Percentiles rank a stretch among this genome's conserved stretches.
phyloP scores from a whole-genome alignment of 306 rosid genomes.

The Medicago arabica region DNA sequence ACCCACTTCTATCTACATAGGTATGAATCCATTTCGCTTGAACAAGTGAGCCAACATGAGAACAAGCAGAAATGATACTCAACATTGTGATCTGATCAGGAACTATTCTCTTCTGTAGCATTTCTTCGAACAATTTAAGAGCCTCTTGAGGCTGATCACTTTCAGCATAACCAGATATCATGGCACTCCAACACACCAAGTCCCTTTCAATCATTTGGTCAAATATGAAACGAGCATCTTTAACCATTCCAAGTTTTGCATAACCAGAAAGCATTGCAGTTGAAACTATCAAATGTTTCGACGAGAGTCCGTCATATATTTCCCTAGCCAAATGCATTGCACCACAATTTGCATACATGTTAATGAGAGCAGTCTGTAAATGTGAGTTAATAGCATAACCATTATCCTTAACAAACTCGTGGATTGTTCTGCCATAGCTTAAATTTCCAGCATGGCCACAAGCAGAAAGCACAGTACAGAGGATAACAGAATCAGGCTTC shows the following conservation, averaged over 20 bases:
- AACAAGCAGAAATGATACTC: conserved; percentile 80
- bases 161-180: conserved; percentile 83
- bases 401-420: conserved; percentile 42
- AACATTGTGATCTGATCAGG: conserved; percentile 79
- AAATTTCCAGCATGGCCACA: conserved; percentile 59
- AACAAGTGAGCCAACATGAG: conserved; percentile 59
- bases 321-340: conserved; percentile 72
- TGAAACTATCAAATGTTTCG: conserved; percentile 64
- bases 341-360: conserved; percentile 77
- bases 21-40: conserved; percentile 68
- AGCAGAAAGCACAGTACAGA: conserved; percentile 71
- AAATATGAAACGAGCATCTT: conserved; percentile 68
- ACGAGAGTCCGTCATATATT: conserved; percentile 51
- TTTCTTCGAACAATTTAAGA: conserved; percentile 66
- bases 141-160: conserved; percentile 77
- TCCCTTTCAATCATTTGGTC: conserved; percentile 70
- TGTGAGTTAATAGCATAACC: conserved; percentile 40
- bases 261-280: conserved; percentile 81
- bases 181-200: conserved; percentile 82
- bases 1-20: conserved; percentile 61
- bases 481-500: conserved; percentile 68
- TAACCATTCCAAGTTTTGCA: conserved; percentile 61
- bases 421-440: conserved; percentile 48
- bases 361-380: conserved; percentile 67
- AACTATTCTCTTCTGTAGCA: conserved; percentile 50